Evolutionary conservation across 805 yeast genomes (phyloP), one percentile per base, ranked within the genome.

Genomic region (Candida andamanensis): DNA sequence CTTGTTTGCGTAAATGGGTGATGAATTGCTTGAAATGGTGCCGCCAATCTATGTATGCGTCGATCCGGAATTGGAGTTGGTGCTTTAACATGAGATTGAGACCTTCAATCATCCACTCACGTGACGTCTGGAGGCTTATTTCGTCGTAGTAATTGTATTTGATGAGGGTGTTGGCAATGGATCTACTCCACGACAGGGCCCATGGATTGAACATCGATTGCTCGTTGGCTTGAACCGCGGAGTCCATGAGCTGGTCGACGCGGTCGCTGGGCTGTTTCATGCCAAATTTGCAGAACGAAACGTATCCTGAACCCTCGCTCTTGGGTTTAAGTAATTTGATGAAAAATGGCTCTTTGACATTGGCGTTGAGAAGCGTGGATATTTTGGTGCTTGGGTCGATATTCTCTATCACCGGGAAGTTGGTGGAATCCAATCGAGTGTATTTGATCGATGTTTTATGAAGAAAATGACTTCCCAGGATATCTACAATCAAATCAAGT

Each of bases 381-480:
- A 56, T 33, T 6, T 48, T 36, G 1, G 41, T 28, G 15, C 34
- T 25, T 6, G 31, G 25, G 4, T 35, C 35, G n/a, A 49, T 28
- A 18, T 41, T 41, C 3, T 39, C 37, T 11, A 33, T 35, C 10
- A 52, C 52, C 4, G 67, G 67, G 17, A 61, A 47, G 9, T 47
- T 44, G 15, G 56, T 41, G 17, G 45, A 45, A 35, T 60, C 64
- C 6, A 64, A 45, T 27, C 45, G 47, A 17, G 47, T 39, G 40
- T 57, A 50, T 28, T 52, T 49, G 14, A 58, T 46, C 3, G 51
- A 26, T 22, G 44, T 39, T n/a, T 47, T 45, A 30, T 63, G 67
- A 28, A 65, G 57, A 35, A 54, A 54, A 38, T 54, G 58, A 34
- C 64, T 46, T n/a, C 72, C 72, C 7, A 59, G 45, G 13, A 65